These are phyloP conservation scores for Globisporangium abappressorium DNA, from an alignment of 352 stramenopile species.

Conservation along the genomic window DNA sequence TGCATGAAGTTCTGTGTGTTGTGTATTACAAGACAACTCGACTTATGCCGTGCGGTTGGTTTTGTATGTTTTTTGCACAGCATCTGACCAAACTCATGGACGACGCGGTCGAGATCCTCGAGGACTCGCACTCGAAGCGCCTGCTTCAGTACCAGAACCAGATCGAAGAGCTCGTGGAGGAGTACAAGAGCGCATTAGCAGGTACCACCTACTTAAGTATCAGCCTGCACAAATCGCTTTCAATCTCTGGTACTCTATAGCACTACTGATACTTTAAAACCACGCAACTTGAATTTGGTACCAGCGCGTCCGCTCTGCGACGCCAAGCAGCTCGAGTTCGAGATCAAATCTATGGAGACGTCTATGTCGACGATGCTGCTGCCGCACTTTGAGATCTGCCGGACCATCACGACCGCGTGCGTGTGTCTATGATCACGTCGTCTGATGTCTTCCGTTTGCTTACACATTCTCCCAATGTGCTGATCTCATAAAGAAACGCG, in stretches of 20 bases:
- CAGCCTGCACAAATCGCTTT: background rate
- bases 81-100: conserved; percentile 33
- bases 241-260: background rate
- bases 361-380: conserved; percentile 48
- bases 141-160: conserved; percentile 27
- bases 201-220: conserved; percentile 9
- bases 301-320: conserved; percentile 32
- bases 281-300: background rate
- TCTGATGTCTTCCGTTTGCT: background rate
- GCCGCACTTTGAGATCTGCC: conserved; percentile 52
- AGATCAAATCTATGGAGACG: conserved; percentile 41
- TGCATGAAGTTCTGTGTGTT: background rate
- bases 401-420: conserved; percentile 55
- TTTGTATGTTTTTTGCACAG: conserved; percentile 5
- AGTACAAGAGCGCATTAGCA: conserved; percentile 29
- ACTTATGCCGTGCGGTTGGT: background rate
- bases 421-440: background rate
- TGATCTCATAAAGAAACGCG: conserved; percentile 28
- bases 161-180: conserved; percentile 28
- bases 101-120: conserved; percentile 32
- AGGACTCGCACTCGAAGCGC: conserved; percentile 33
- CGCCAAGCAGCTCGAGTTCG: conserved; percentile 35
- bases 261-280: background rate
- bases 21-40: background rate
- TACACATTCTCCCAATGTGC: background rate